phyloP scores from a whole-genome alignment of 2,329 filamentous ascomycete genomes.

The Lasiodiplodia citricola region DNA sequence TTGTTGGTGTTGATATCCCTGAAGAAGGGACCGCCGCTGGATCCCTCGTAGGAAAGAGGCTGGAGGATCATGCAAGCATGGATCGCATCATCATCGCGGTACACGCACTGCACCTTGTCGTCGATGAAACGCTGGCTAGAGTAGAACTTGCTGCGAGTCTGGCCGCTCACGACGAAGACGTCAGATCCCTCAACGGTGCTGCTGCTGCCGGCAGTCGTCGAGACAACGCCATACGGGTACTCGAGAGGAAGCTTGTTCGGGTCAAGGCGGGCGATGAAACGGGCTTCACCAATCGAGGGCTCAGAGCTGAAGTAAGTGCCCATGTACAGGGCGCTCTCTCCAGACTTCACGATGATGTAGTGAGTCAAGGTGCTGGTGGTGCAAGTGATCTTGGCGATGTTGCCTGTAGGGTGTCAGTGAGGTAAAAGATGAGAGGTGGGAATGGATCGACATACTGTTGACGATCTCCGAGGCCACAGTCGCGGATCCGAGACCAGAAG shows the following conservation, averaged over 20 bases:
- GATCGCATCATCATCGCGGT: slow-evolving; percentile 51
- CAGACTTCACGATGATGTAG: slow-evolving; percentile 66
- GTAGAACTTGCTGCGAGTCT: slow-evolving; percentile 74
- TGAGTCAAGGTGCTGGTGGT: slow-evolving; percentile 65
- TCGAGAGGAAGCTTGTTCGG: slow-evolving; percentile 46
- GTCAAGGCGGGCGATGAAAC: slow-evolving; percentile 67
- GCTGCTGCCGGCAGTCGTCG: slow-evolving; percentile 59
- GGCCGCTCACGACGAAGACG: slow-evolving; percentile 62
- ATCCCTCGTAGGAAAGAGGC: slow-evolving; percentile 60
- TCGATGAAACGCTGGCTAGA: slow-evolving; percentile 73
- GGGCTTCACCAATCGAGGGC: slow-evolving; percentile 57
- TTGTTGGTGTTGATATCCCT: slow-evolving; percentile 70
- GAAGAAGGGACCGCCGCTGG: slow-evolving; percentile 69
- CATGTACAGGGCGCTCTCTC: slow-evolving; percentile 61
- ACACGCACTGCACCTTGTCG: slow-evolving; percentile 67
- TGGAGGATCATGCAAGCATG: slow-evolving; percentile 68
- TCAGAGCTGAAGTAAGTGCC: slow-evolving; percentile 63
- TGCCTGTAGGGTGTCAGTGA: slow-evolving; percentile 28
- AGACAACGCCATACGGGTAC: slow-evolving; percentile 51
- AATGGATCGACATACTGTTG: slow-evolving; percentile 34
- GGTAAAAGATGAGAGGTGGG: neutral
- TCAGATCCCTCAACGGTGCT: slow-evolving; percentile 59
- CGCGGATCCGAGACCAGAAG: slow-evolving; percentile 63
- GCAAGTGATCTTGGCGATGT: slow-evolving; percentile 67
- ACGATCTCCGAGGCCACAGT: slow-evolving; percentile 55